These are phyloP conservation scores for Eucalyptus leucophloia DNA, from an alignment of 345 rosid genomes.

Conservation along the genomic window DNA sequence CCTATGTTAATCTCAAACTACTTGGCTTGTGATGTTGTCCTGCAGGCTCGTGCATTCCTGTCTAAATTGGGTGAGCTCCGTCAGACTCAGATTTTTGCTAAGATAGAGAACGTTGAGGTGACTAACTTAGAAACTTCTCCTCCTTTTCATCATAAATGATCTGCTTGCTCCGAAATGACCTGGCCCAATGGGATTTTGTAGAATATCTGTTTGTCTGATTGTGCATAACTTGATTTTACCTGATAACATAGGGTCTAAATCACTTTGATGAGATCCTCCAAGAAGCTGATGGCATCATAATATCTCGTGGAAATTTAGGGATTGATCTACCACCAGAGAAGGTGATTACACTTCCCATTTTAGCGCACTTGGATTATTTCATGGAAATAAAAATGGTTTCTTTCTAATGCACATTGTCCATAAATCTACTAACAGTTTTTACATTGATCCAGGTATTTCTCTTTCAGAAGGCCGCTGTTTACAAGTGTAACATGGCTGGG, in stretches of 20 bases:
- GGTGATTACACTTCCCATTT: slow-evolving; percentile 9
- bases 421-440: not conserved
- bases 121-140: not conserved
- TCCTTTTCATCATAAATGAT: not conserved
- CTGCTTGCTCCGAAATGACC: not conserved
- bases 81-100: slow-evolving; percentile 58
- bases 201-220: not conserved
- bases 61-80: slow-evolving; percentile 32
- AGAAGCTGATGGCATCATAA: slow-evolving; percentile 61
- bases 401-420: not conserved
- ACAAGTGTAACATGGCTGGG: slow-evolving; percentile 96
- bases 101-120: slow-evolving; percentile 67
- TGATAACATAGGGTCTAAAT: slow-evolving; percentile 23
- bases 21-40: not conserved
- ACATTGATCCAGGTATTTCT: slow-evolving; percentile 52
- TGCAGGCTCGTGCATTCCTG: slow-evolving; percentile 54
- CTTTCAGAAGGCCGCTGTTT: slow-evolving; percentile 84
- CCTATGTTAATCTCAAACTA: not conserved
- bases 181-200: not conserved
- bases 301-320: slow-evolving; percentile 69
- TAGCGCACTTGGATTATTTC: not conserved
- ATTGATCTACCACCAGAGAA: slow-evolving; percentile 74
- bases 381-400: not conserved
- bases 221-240: not conserved
- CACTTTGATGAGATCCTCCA: slow-evolving; percentile 68